A percentile compares a stretch with the other conserved stretches of the same genome.
phyloP scores from a whole-genome alignment of 2,329 filamentous ascomycete species.

The Aspergillus hiratsukae region DNA sequence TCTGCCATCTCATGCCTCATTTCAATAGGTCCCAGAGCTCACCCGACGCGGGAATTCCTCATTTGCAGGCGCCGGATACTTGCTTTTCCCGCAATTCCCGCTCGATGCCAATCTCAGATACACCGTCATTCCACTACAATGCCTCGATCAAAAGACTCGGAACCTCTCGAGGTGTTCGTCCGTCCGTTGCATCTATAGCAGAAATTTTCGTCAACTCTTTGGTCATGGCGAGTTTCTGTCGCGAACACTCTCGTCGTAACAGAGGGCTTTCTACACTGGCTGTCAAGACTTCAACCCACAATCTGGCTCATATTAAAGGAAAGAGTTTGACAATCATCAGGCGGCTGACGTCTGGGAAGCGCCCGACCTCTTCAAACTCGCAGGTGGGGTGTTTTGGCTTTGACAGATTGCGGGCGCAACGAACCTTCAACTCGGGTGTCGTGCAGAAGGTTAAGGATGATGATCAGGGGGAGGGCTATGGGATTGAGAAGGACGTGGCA shows the following conservation, averaged over 20 bases:
- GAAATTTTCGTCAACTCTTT: conserved; percentile 52
- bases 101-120: conserved; percentile 28
- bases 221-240: conserved; percentile 50
- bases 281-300: conserved; percentile 12
- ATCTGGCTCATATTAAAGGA: conserved; percentile 15
- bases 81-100: conserved; percentile 16
- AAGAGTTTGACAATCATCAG: conserved; percentile 13
- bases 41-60: conserved; percentile 45
- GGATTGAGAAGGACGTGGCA: not conserved
- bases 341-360: conserved; percentile 15
- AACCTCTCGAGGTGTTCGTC: conserved; percentile 24
- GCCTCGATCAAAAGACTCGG: conserved; percentile 25
- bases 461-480: conserved; percentile 10
- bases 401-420: conserved; percentile 19
- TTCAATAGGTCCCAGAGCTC: conserved; percentile 52
- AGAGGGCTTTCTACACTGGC: conserved; percentile 27
- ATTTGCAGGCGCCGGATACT: conserved; percentile 39
- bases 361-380: conserved; percentile 16
- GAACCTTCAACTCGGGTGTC: conserved; percentile 25
- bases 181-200: conserved; percentile 39
- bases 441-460: conserved; percentile 20
- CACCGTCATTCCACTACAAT: conserved; percentile 17
- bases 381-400: conserved; percentile 9
- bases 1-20: conserved; percentile 60
- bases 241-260: conserved; percentile 40